Percentiles rank a stretch among this genome's conserved stretches.
Evolutionary conservation across 352 stramenopile genomes (phyloP).

Genomic region (Globisporangium orthogonon): DNA sequence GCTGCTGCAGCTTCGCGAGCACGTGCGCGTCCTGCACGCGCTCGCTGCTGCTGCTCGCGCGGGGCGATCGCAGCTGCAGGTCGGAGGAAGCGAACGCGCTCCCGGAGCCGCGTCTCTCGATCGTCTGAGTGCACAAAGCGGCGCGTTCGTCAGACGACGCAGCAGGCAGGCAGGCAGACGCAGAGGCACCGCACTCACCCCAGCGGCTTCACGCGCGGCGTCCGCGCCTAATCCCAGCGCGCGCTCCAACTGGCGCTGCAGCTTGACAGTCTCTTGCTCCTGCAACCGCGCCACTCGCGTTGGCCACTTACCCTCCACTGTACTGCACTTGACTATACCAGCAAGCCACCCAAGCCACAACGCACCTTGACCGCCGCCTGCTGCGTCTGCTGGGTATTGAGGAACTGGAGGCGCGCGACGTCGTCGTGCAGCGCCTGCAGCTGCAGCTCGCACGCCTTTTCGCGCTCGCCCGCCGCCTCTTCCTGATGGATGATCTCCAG

Average conservation of each 20-base stretch:
- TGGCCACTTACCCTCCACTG: no score
- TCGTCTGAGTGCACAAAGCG: slow-evolving; percentile 14
- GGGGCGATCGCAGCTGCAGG: slow-evolving; percentile 1
- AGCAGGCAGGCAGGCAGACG: background rate
- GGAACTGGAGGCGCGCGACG: slow-evolving; percentile 62
- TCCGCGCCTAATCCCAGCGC: slow-evolving; percentile 29
- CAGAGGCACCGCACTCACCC: slow-evolving; percentile 1
- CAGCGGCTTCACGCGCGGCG: slow-evolving; percentile 7
- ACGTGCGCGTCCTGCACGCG: slow-evolving; percentile 22
- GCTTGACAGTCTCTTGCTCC: slow-evolving; percentile 55
- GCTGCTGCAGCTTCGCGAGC: slow-evolving; percentile 35
- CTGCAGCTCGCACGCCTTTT: slow-evolving; percentile 56
- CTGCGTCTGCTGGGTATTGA: slow-evolving; percentile 50
- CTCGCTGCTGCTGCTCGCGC: slow-evolving; percentile 1
- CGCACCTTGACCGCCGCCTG: slow-evolving; percentile 50
- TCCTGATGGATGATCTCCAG: slow-evolving; percentile 80
- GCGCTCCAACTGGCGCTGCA: slow-evolving; percentile 60
- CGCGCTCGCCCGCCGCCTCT: slow-evolving; percentile 58
- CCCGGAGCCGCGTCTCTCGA: slow-evolving; percentile 25
- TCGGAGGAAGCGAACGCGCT: slow-evolving; percentile 9
- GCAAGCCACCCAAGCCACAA: background rate
- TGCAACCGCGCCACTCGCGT: slow-evolving; percentile 7
- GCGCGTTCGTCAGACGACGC: background rate
- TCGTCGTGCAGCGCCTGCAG: slow-evolving; percentile 68
- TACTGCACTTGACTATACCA: no score